A percentile compares a stretch with the other conserved stretches of the same genome.
Evolutionary conservation across 1,284 basidiomycete species (phyloP).

Genomic region (Athelia sp.): DNA sequence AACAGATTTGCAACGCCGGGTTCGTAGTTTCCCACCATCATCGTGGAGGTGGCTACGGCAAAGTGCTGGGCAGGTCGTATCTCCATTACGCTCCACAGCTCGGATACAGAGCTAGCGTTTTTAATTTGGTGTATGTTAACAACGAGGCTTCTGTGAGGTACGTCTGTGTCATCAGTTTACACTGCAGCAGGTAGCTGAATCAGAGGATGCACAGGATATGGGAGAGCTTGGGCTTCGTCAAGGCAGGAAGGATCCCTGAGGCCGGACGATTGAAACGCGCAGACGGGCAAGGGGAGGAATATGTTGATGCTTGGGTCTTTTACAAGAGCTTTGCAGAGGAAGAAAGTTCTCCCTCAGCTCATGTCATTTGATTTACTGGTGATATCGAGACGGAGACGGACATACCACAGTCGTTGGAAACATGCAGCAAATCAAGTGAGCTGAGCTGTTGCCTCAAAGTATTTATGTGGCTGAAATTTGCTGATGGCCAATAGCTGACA

Average conservation of each 20-base stretch:
- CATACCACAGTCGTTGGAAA: not conserved
- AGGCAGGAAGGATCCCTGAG: conserved; percentile 79
- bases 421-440: not conserved
- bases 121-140: conserved; percentile 91
- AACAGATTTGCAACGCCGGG: conserved; percentile 82
- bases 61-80: conserved; percentile 74
- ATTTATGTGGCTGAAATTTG: not conserved
- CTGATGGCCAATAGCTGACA: not conserved
- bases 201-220: conserved; percentile 58
- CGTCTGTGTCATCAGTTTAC: conserved; percentile 11
- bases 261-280: conserved; percentile 73
- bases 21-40: conserved; percentile 76
- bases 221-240: conserved; percentile 81
- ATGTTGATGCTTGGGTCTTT: conserved; percentile 83
- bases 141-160: conserved; percentile 68
- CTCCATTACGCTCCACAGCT: conserved; percentile 76
- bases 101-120: conserved; percentile 86
- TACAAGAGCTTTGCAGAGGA: conserved; percentile 66
- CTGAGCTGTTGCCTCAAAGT: not conserved
- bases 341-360: not conserved
- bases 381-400: not conserved
- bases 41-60: conserved; percentile 70
- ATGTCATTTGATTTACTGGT: not conserved
- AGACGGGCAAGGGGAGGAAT: conserved; percentile 74
- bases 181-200: not conserved